Evolutionary conservation across 805 yeast genomes (phyloP), one percentile per base, ranked within the genome.

Genomic region (Ogataea dorogensis): DNA sequence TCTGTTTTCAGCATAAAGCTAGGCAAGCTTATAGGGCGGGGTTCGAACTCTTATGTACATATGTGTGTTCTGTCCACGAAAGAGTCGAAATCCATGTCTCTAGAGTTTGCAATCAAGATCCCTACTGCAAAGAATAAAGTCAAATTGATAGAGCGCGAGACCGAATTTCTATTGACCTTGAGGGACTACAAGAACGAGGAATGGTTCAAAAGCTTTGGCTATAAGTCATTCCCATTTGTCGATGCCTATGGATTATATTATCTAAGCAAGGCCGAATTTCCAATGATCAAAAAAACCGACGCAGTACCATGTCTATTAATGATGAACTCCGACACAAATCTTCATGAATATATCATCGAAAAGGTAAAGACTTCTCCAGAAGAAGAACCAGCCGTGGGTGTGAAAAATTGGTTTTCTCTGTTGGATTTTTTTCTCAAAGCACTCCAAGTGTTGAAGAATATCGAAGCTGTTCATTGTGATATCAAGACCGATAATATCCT

Each of bases 401-500:
- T 35, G 1, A 26, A 38, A 1, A 27, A 38, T 9, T 67, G 68
- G 68, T 64, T 64, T 63, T 38, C 36, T 17, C 41, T 67, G 5
- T 55, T 57, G 3, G 40, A 40, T 8, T 45, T 54, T 6, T 43
- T 67, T 13, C 12, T 62, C 1, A 40, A 47, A 29, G 53, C 56
- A 4, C 42, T 66, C 3, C 17, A 29, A 2, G 45, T 59, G 1
- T 34, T 68, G 16, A 43, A 43, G 26, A 46, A 50, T 3, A 37
- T 61, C 16, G 46, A 55, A 4, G 44, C 64, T 17, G 66, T 73
- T 11, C 77, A 73, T 42, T 64, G 74, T 44, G 79, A 73, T 46
- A 47, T 70, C 42, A 73, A 73, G 50, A 61, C 75, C 12, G 67
- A 67, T 28, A 73, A 73, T 46, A 49, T 73, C 7, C 50, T 72